Conservation (phyloP, 2,329 filamentous ascomycete species). For the Zymoseptoria passerinii region DNA sequence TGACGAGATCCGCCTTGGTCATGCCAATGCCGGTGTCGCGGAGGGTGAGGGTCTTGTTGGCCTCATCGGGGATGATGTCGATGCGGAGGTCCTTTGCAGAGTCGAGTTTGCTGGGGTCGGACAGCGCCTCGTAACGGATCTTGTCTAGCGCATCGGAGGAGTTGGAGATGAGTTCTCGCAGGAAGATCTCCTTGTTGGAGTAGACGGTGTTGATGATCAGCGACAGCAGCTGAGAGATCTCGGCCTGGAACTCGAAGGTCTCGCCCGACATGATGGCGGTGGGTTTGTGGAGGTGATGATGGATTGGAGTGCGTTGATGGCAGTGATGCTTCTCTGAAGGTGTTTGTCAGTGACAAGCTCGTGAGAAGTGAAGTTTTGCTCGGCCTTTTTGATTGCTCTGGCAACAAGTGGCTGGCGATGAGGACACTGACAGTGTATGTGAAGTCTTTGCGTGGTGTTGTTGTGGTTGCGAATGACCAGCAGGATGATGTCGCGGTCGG, state of each 20-base stretch:
- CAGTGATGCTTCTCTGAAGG: slow-evolving; percentile 1
- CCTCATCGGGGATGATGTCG: slow-evolving; percentile 98
- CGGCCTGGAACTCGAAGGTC: slow-evolving; percentile 99
- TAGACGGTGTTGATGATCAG: slow-evolving; percentile 99
- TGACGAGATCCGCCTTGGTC: slow-evolving; percentile 99
- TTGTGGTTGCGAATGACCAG: neutral
- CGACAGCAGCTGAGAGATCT: slow-evolving; percentile 99
- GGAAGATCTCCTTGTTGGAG: slow-evolving; percentile 99
- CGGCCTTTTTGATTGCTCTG: neutral
- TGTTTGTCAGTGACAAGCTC: neutral
- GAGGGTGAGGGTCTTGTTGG: slow-evolving; percentile 94
- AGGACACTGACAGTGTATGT: neutral
- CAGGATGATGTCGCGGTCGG: neutral
- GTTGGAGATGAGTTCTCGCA: slow-evolving; percentile 97
- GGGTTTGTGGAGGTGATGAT: slow-evolving; percentile 14
- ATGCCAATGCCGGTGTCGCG: slow-evolving; percentile 98
- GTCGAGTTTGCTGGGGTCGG: slow-evolving; percentile 95
- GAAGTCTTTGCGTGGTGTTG: neutral
- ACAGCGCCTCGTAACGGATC: slow-evolving; percentile 97
- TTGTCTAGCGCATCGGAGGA: slow-evolving; percentile 98
- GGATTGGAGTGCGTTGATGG: slow-evolving; percentile 3
- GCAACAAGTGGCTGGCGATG: neutral
- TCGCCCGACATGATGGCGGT: slow-evolving; percentile 65
- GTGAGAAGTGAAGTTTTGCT: neutral
- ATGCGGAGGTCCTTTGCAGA: slow-evolving; percentile 95